phyloP scores from a whole-genome alignment of 768 basidiomycete genomes.

The Boletus coccyginus region DNA sequence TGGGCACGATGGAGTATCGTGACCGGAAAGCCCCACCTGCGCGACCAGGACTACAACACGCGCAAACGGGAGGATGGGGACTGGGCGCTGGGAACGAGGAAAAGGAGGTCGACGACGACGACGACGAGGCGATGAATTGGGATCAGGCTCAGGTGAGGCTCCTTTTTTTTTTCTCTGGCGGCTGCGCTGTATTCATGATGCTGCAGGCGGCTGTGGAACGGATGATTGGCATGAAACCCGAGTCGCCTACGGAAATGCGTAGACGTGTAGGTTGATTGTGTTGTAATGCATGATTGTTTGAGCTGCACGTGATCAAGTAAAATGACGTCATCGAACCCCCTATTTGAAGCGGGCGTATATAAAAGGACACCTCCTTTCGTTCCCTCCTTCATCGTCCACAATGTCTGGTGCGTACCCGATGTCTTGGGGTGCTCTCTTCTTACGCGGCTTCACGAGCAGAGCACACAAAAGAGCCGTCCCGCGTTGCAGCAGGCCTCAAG shows the following conservation, averaged over 20 bases:
- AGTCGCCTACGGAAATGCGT: conserved; percentile 26
- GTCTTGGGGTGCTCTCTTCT: not conserved
- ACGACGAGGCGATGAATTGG: conserved; percentile 63
- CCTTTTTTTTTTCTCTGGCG: not conserved
- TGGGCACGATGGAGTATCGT: conserved; percentile 42
- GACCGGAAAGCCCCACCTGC: conserved; percentile 13
- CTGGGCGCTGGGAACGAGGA: conserved; percentile 61
- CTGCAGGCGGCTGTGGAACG: conserved; percentile 52
- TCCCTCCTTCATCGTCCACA: not conserved
- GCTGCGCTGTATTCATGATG: not conserved
- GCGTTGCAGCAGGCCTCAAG: conserved; percentile 56
- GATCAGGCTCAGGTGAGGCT: conserved; percentile 61
- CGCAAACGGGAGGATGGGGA: conserved; percentile 73
- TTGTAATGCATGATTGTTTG: conserved; percentile 2
- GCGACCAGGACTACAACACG: conserved; percentile 38
- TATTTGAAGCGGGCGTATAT: conserved; percentile 2
- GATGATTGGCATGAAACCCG: conserved; percentile 52
- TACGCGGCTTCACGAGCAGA: conserved; percentile 8
- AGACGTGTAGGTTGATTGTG: conserved; percentile 21
- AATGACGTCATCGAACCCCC: conserved; percentile 7
- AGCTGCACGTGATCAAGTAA: conserved; percentile 8
- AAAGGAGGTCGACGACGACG: conserved; percentile 63
- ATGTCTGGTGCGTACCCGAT: conserved; percentile 15
- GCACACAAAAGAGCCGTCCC: conserved; percentile 39
- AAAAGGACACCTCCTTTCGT: not conserved